phyloP scores from a whole-genome alignment of 2,329 filamentous ascomycete genomes.

The Microdochium trichocladiopsis region DNA sequence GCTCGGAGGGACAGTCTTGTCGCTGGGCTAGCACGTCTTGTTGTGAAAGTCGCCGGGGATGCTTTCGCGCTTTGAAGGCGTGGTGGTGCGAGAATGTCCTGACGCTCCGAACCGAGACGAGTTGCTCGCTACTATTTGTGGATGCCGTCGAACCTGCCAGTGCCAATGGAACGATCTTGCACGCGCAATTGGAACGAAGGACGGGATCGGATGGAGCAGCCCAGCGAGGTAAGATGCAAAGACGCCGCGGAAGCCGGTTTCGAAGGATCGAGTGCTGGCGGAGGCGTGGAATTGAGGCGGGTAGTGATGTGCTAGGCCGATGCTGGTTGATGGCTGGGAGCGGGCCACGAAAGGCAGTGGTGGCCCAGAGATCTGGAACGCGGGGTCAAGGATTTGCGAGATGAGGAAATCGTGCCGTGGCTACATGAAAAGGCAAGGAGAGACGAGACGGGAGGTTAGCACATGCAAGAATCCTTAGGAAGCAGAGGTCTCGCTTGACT shows the following conservation, averaged over 20 bases:
- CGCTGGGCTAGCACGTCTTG: not conserved
- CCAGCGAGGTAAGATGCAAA: not conserved
- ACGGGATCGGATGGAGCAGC: not conserved
- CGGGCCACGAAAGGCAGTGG: not conserved
- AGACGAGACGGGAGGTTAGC: not conserved
- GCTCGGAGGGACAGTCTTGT: not conserved
- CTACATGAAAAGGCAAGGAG: not conserved
- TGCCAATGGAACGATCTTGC: not conserved
- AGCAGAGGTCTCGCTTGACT: not conserved
- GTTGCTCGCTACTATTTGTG: not conserved
- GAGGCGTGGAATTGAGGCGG: not conserved
- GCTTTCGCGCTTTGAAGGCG: slow-evolving; percentile 13
- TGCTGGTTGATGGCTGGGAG: not conserved
- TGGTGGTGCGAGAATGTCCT: not conserved
- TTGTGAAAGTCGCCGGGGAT: not conserved
- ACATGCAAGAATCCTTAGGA: not conserved
- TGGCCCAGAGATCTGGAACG: not conserved
- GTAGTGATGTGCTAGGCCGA: not conserved
- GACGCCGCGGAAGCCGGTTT: not conserved
- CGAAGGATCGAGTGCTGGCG: not conserved
- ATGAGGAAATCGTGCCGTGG: not conserved
- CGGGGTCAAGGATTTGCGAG: not conserved
- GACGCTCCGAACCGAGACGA: not conserved
- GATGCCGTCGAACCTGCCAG: not conserved
- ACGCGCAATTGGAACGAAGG: not conserved